Conservation (phyloP, 2,329 filamentous ascomycete species). For the Exophiala sp. region DNA sequence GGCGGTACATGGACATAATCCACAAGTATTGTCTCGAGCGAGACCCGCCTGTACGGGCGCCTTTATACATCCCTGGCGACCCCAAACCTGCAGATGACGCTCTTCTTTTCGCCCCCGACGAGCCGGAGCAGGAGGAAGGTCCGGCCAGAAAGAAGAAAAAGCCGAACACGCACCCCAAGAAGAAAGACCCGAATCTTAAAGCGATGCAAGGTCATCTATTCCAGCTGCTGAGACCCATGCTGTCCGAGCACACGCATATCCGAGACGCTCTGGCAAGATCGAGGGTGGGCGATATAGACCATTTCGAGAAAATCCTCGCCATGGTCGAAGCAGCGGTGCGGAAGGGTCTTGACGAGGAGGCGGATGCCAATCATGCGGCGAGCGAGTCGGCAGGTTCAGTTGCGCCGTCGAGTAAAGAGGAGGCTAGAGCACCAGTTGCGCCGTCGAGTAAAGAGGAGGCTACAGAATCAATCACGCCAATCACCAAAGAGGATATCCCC, state of each 20-base stretch:
- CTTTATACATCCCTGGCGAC: constrained; percentile 64
- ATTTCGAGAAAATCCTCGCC: constrained; percentile 68
- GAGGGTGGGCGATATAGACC: constrained; percentile 63
- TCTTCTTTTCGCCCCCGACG: background rate
- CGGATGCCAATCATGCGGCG: constrained; percentile 52
- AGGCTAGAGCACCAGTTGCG: no score
- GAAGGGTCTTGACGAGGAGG: constrained; percentile 27
- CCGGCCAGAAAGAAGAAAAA: constrained; percentile 28
- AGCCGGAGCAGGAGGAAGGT: background rate
- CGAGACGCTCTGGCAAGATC: constrained; percentile 73
- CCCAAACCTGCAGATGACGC: constrained; percentile 19
- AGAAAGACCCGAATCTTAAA: constrained; percentile 57
- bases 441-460: background rate
- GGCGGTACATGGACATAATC: constrained; percentile 86
- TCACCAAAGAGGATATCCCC: constrained; percentile 50
- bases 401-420: constrained; percentile 43
- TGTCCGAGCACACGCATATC: constrained; percentile 73
- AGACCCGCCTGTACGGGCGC: constrained; percentile 60
- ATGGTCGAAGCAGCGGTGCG: constrained; percentile 72
- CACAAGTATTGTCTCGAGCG: constrained; percentile 66
- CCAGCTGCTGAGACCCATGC: constrained; percentile 76
- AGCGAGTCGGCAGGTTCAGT: background rate
- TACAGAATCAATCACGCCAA: background rate
- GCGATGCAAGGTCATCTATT: constrained; percentile 91
- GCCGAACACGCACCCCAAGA: constrained; percentile 43